Conservation (phyloP, 768 basidiomycete genomes). For the Lyophyllum shimeji region DNA sequence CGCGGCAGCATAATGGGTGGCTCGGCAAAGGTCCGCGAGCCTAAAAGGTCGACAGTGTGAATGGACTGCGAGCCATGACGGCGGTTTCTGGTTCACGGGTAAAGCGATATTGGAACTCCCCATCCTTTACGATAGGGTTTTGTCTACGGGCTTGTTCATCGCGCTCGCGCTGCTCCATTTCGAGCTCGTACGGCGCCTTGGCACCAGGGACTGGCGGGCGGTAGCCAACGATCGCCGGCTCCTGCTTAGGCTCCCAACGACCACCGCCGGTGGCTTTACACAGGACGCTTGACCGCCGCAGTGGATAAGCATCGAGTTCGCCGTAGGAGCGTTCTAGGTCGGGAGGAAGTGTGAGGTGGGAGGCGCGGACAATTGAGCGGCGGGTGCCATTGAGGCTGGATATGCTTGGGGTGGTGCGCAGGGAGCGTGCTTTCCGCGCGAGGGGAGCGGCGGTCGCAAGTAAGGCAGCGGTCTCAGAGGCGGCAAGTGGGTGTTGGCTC, state of each 20-base stretch:
- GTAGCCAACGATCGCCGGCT: constrained; percentile 42
- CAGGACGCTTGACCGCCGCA: constrained; percentile 60
- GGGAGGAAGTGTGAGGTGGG: constrained; percentile 38
- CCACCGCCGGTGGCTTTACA: constrained; percentile 83
- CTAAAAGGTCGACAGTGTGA: constrained; percentile 62
- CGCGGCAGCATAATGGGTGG: constrained; percentile 8
- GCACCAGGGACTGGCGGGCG: constrained; percentile 63
- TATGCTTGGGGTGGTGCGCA: constrained; percentile 30
- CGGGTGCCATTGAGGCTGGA: constrained; percentile 35
- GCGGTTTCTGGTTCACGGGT: constrained; percentile 47
- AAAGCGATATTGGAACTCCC: constrained; percentile 67
- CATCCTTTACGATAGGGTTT: constrained; percentile 69
- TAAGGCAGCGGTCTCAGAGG: constrained; percentile 21
- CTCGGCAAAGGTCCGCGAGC: background rate
- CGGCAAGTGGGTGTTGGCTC: constrained; percentile 16
- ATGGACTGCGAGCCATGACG: constrained; percentile 44
- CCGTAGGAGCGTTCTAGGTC: constrained; percentile 55
- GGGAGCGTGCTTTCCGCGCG: constrained; percentile 28
- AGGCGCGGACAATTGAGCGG: constrained; percentile 28
- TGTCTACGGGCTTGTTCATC: constrained; percentile 44
- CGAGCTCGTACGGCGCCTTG: constrained; percentile 67
- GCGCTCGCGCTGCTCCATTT: constrained; percentile 66
- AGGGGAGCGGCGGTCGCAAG: constrained; percentile 24
- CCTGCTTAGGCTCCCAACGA: constrained; percentile 72
- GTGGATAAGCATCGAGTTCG: constrained; percentile 74